Evolutionary conservation across 352 stramenopile genomes (phyloP).

Genomic region (Globisporangium cederbergense): DNA sequence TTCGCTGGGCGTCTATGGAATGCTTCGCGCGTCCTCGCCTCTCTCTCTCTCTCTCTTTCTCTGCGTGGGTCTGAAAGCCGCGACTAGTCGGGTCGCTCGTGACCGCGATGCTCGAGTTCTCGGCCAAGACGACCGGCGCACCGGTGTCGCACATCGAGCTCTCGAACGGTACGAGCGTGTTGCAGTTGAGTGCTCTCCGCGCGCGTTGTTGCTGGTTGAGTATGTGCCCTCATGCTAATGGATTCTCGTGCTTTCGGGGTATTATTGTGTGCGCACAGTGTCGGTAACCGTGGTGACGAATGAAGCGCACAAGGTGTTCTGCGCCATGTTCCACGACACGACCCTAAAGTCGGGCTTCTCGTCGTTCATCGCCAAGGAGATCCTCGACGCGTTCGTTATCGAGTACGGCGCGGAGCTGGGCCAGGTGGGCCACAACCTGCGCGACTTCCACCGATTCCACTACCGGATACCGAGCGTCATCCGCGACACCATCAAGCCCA

Average conservation of each 20-base stretch:
- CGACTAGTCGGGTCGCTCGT: slow-evolving; percentile 88
- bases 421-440: slow-evolving; percentile 86
- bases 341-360: slow-evolving; percentile 76
- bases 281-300: slow-evolving; percentile 89
- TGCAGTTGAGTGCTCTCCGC: not conserved
- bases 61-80: slow-evolving; percentile 37
- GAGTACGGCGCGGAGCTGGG: slow-evolving; percentile 76
- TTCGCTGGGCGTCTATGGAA: slow-evolving; percentile 8
- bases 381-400: slow-evolving; percentile 78
- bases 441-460: slow-evolving; percentile 90
- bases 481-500: slow-evolving; percentile 77
- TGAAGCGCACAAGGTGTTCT: slow-evolving; percentile 88
- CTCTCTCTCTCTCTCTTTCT: not conserved
- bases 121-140: slow-evolving; percentile 82
- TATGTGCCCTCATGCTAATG: not conserved
- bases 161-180: slow-evolving; percentile 42
- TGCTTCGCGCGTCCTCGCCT: not conserved
- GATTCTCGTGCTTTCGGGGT: not conserved
- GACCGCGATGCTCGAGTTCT: slow-evolving; percentile 92
- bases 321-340: slow-evolving; percentile 89
- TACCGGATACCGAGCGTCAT: slow-evolving; percentile 82
- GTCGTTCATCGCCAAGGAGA: slow-evolving; percentile 85
- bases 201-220: not conserved
- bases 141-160: slow-evolving; percentile 91
- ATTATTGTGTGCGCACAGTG: slow-evolving; percentile 32